These are phyloP conservation scores for Trypanosoma congolense DNA, from an alignment of 208 protist species.

Conservation along the genomic window DNA sequence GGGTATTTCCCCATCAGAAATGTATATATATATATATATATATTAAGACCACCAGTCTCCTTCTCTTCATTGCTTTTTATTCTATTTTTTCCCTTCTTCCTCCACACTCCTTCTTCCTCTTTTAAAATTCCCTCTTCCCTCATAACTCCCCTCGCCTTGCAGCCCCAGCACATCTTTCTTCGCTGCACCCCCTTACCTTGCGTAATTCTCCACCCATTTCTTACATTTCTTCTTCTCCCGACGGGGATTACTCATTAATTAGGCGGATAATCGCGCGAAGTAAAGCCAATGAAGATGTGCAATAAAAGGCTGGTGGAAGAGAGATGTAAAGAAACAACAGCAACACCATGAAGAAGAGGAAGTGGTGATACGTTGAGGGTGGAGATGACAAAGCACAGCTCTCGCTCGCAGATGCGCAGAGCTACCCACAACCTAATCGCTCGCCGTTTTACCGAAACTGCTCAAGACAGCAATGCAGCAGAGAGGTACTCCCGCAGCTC, in stretches of 20 bases:
- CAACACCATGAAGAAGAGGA: no score
- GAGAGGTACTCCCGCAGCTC: conserved; percentile 76
- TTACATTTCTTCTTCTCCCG: neutral
- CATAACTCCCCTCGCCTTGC: neutral
- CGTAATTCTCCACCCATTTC: no score
- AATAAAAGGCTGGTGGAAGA: no score
- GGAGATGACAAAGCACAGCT: neutral
- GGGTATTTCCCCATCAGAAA: no score
- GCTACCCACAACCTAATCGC: neutral
- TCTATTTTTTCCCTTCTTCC: conserved; percentile 12
- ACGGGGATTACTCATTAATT: no score
- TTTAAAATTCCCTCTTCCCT: neutral
- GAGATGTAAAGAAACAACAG: no score
- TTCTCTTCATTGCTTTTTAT: conserved; percentile 10
- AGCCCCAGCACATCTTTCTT: neutral
- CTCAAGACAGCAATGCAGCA: conserved; percentile 57
- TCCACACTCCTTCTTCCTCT: neutral
- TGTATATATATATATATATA: no score
- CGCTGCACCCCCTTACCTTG: no score
- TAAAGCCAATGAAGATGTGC: no score
- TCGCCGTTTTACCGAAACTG: neutral
- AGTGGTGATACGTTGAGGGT: no score
- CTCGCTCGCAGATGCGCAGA: neutral
- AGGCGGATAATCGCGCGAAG: no score
- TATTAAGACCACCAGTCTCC: no score